Evolutionary conservation across 345 rosid genomes (phyloP).

Genomic region (Citrus australasica): DNA sequence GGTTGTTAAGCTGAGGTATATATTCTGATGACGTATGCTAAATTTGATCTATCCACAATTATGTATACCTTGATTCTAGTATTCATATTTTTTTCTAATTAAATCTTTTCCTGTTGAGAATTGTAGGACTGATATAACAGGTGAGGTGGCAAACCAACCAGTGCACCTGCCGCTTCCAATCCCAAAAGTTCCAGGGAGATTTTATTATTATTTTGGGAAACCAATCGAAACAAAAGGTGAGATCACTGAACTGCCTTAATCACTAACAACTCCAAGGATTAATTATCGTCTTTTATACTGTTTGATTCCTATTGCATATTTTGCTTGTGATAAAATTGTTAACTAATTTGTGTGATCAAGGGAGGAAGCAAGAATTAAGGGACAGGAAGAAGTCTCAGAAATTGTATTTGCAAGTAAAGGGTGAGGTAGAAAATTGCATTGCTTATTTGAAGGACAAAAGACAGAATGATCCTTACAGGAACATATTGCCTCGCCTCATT

Average conservation of each 20-base stretch:
- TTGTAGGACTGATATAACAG: slow-evolving; percentile 29
- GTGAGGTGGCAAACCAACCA: slow-evolving; percentile 35
- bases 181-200: slow-evolving; percentile 53
- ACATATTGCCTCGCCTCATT: slow-evolving; percentile 35
- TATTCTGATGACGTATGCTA: not conserved
- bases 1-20: slow-evolving; percentile 30
- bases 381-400: slow-evolving; percentile 43
- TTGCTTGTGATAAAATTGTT: too few species aligned
- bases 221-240: slow-evolving; percentile 48
- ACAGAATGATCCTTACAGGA: slow-evolving; percentile 60
- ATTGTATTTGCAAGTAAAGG: slow-evolving; percentile 47
- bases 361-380: slow-evolving; percentile 43
- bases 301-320: too few species aligned
- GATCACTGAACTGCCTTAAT: too few species aligned
- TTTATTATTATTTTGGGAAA: slow-evolving; percentile 48
- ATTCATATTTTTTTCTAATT: not conserved
- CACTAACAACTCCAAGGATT: too few species aligned
- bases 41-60: not conserved
- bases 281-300: too few species aligned
- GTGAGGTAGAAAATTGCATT: slow-evolving; percentile 55
- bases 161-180: slow-evolving; percentile 22
- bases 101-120: too few species aligned
- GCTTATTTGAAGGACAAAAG: slow-evolving; percentile 55
- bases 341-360: slow-evolving; percentile 10
- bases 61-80: not conserved